These are phyloP conservation scores for Eimeria acervulina DNA, from an alignment of 169 alveolate genomes.

Conservation along the genomic window DNA sequence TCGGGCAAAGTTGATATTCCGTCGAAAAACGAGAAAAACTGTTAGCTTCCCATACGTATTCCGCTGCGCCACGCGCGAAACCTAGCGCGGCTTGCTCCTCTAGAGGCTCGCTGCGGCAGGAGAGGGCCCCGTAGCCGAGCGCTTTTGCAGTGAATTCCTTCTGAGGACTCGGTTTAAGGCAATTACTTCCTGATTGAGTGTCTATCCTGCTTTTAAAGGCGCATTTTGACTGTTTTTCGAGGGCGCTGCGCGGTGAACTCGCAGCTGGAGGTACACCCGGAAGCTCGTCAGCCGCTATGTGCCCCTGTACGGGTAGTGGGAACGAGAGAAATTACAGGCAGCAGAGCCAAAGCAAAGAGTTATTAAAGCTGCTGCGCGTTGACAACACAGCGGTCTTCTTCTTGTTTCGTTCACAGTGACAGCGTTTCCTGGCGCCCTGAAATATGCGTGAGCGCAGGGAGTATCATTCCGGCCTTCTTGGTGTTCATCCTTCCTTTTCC, in stretches of 20 bases:
- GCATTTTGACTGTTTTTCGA: not conserved
- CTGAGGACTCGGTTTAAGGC: constrained; percentile 19
- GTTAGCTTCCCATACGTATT: not conserved
- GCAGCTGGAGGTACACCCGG: constrained; percentile 12
- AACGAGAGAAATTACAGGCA: not conserved
- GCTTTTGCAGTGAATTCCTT: not conserved
- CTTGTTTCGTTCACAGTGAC: not conserved
- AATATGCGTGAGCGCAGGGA: constrained; percentile 17
- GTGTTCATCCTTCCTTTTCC: not conserved
- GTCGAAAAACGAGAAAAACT: not conserved
- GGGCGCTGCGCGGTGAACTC: constrained; percentile 18
- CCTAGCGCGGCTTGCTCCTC: constrained; percentile 60
- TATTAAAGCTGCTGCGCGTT: not conserved
- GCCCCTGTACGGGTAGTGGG: not conserved
- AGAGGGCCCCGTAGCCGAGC: constrained; percentile 69
- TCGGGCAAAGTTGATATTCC: not conserved
- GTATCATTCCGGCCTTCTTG: not conserved
- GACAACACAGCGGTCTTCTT: constrained; percentile 33
- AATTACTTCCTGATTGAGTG: constrained; percentile 37
- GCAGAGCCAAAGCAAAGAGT: not conserved
- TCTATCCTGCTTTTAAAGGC: not conserved
- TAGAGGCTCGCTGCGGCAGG: constrained; percentile 66
- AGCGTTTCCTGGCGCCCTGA: not conserved
- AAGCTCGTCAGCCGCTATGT: constrained; percentile 47
- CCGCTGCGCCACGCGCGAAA: not conserved